These are phyloP conservation scores for Trametes gibbosa DNA, from an alignment of 768 basidiomycete species.

Conservation along the genomic window DNA sequence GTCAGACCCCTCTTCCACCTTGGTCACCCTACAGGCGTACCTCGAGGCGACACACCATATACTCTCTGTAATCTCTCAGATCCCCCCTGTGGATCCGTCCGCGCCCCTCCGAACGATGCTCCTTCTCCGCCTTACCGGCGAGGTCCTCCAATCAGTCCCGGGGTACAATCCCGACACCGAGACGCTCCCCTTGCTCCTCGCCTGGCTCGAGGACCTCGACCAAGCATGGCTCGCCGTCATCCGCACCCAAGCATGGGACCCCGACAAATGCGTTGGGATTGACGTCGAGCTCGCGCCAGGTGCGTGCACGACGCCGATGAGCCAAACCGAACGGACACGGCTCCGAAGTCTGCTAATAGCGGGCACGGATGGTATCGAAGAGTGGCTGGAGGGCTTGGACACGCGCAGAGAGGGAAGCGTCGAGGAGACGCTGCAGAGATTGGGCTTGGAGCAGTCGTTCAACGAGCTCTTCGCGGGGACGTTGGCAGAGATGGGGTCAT, in stretches of 20 bases:
- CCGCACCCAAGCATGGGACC: conserved; percentile 65
- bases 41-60: conserved; percentile 55
- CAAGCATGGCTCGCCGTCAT: conserved; percentile 71
- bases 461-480: conserved; percentile 63
- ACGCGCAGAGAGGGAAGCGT: conserved; percentile 27
- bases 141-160: conserved; percentile 55
- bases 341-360: conserved; percentile 62
- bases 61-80: conserved; percentile 63
- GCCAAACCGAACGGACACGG: conserved; percentile 71
- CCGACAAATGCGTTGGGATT: conserved; percentile 38
- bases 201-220: conserved; percentile 73
- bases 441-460: conserved; percentile 60
- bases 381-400: conserved; percentile 52
- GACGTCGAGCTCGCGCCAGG: conserved; percentile 39
- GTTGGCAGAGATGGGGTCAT: conserved; percentile 55
- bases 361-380: conserved; percentile 60
- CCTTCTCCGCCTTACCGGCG: conserved; percentile 71
- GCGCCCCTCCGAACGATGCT: conserved; percentile 62
- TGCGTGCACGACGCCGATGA: conserved; percentile 48
- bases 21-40: conserved; percentile 59
- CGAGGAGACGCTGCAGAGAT: conserved; percentile 40
- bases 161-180: conserved; percentile 53
- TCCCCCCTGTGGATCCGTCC: conserved; percentile 72
- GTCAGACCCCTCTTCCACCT: conserved; percentile 44
- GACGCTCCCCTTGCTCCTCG: conserved; percentile 51